Evolutionary conservation across 176 grass and related monocot genomes (phyloP).

Genomic region (Zea luxurians): DNA sequence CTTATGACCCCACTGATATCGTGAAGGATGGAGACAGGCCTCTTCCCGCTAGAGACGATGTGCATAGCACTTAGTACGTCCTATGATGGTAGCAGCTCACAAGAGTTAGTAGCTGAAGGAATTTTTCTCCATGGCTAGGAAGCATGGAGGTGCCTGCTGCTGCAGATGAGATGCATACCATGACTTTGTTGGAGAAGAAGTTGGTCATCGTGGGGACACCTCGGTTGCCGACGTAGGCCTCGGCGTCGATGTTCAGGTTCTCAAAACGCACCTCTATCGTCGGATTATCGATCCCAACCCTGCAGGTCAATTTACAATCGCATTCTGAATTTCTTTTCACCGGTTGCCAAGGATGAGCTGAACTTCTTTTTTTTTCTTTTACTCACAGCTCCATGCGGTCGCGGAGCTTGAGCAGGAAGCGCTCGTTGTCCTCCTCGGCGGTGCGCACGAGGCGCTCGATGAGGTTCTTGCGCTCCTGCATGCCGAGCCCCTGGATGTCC

Average conservation of each 20-base stretch:
- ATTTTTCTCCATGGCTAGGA: not conserved
- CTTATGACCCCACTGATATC: slow-evolving; percentile 81
- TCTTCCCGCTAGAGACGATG: slow-evolving; percentile 72
- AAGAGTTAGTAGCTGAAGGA: slow-evolving; percentile 36
- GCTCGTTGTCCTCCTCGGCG: slow-evolving; percentile 95
- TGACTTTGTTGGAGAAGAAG: slow-evolving; percentile 87
- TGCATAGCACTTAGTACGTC: slow-evolving; percentile 61
- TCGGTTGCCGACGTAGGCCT: slow-evolving; percentile 83
- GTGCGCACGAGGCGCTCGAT: slow-evolving; percentile 74
- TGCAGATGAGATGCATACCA: slow-evolving; percentile 40
- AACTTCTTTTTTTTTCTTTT: no score
- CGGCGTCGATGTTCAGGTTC: slow-evolving; percentile 69
- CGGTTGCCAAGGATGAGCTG: no score
- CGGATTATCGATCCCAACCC: slow-evolving; percentile 88
- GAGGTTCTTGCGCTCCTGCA: slow-evolving; percentile 70
- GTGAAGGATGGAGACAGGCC: slow-evolving; percentile 68
- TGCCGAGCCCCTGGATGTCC: slow-evolving; percentile 60
- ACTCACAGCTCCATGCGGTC: slow-evolving; percentile 82
- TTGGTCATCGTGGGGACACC: slow-evolving; percentile 84
- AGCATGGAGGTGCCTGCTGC: not conserved
- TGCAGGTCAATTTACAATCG: slow-evolving; percentile 8
- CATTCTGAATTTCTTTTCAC: no score
- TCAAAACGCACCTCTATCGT: slow-evolving; percentile 92
- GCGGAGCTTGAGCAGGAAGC: slow-evolving; percentile 83
- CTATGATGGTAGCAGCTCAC: slow-evolving; percentile 35